Base-by-base conservation (phyloP, 2,329 filamentous ascomycete genomes). In the Sporothrix humicola region DNA sequence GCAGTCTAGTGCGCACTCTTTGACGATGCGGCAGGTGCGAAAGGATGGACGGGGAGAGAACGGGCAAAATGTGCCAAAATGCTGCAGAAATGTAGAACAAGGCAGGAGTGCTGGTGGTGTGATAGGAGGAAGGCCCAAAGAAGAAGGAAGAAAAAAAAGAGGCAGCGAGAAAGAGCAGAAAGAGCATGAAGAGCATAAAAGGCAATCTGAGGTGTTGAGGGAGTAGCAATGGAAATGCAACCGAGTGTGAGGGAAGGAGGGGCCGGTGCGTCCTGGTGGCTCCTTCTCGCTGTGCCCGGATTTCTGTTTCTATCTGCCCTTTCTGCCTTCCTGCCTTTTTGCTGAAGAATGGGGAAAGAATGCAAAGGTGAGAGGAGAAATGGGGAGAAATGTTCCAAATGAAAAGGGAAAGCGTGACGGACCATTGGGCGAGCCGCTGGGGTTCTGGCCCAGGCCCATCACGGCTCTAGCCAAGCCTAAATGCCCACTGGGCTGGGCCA, bases 91-190 rank as follows among this genome's bases (percentile, higher is more conserved):
- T 26, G 59, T 42, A 61, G 26, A 65, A 61, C 58, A 61, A 42
- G 52, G 52, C 52, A 56, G 52, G 52, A 26, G 20, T 12, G 52
- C 9, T 56, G 20, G 20, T 56, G 8, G 20, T 56, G 52, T 20
- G 9, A 31, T 20, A 20, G 31, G 61, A 44, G 42, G 31, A 20
- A 37, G 31, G 10, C 13, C 37, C 20, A 26, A 68, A 26, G 42
- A 68, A 23, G 63, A 68, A 68, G 31, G 63, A 68, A 50, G 63
- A 68, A 44, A 68, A 50, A 44, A 68, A 44, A n/a, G 26, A 59
- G 44, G 5, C 52, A 56, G 10, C 31, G 5, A 6, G 7, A 2
- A 37, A 37, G 31, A 37, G 31, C 31, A 37, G 31, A 37, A 37
- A 37, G 4, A 37, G 31, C 4, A 37, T 37, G 7, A 37, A 37